A percentile compares a stretch with the other conserved stretches of the same genome.
Conservation (phyloP, 2,329 filamentous ascomycete genomes). For the Monosporascus sp. region DNA sequence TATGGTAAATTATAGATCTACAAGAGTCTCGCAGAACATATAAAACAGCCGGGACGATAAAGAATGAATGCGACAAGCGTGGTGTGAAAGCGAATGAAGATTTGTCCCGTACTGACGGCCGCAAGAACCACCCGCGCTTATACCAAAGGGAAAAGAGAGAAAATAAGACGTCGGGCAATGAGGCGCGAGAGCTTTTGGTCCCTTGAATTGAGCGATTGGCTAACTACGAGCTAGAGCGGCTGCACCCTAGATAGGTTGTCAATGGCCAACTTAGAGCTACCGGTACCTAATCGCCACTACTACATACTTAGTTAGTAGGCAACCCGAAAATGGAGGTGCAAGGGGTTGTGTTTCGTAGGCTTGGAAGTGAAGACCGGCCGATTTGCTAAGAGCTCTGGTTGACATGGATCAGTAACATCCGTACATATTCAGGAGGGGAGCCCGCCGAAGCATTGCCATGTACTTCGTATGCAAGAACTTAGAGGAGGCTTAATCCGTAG, state of each 20-base stretch:
- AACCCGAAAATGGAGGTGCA: background rate
- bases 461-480: too few species aligned
- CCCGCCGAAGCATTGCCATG: too few species aligned
- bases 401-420: background rate
- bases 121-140: background rate
- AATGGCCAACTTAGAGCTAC: background rate
- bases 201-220: background rate
- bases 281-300: too few species aligned
- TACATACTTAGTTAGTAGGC: background rate
- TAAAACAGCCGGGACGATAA: constrained; percentile 15
- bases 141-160: background rate
- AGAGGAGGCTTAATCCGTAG: background rate
- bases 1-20: constrained; percentile 16
- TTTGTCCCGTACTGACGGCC: background rate
- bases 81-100: background rate
- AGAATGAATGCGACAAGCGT: constrained; percentile 13
- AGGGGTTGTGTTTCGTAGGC: background rate
- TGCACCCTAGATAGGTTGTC: background rate
- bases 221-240: background rate
- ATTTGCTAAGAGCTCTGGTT: background rate
- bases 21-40: constrained; percentile 14
- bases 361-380: background rate
- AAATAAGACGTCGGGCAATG: background rate
- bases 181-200: background rate
- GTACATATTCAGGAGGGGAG: background rate